Evolutionary conservation across 257 asterid species (phyloP), one percentile per base, ranked within the genome.

Genomic region (Osmanthus fragrans): DNA sequence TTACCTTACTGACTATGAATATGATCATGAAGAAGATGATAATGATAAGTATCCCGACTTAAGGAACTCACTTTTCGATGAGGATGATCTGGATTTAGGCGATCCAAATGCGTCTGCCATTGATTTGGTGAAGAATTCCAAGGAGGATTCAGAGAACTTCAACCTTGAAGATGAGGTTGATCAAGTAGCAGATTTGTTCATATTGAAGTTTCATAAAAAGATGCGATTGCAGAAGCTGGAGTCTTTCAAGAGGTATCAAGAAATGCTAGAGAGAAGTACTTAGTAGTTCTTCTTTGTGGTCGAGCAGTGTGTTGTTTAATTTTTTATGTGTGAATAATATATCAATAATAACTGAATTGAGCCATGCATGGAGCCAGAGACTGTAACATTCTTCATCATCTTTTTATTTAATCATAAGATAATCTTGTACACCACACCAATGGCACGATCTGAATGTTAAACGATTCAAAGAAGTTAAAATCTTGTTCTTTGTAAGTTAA

Each of bases 121-220:
- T n/a, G 96, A 92, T 66, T 67, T 86, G 79, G 93, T 89, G 56
- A 88, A 87, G 88, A 90, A 82, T 63, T 86, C 92, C 0, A 92
- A 88, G 80, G 90, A 87, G 77, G 83, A 88, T 23, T 88, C 89
- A 3, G 84, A 87, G 82, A 76, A 73, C 13, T 92, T 92, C 75
- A 87, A 85, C 67, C 82, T 92, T 64, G 97, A 92, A 76, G 92
- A 84, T 3, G 93, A 92, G 77, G 90, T 92, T 49, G 87, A 92
- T 79, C 81, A 92, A 64, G 96, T 88, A 8, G 97, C 96, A 29
- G 97, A 92, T 73, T 80, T 92, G 88, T 92, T 90, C 84, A 92
- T 92, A 34, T 81, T 76, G 51, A 90, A 88, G 70, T 88, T 92
- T 82, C 94, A 88, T 70, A 89, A 85, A 74, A 80, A 84, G 75